Evolutionary conservation across 495 filamentous ascomycete species (phyloP).

Genomic region (Podospora appendiculata): DNA sequence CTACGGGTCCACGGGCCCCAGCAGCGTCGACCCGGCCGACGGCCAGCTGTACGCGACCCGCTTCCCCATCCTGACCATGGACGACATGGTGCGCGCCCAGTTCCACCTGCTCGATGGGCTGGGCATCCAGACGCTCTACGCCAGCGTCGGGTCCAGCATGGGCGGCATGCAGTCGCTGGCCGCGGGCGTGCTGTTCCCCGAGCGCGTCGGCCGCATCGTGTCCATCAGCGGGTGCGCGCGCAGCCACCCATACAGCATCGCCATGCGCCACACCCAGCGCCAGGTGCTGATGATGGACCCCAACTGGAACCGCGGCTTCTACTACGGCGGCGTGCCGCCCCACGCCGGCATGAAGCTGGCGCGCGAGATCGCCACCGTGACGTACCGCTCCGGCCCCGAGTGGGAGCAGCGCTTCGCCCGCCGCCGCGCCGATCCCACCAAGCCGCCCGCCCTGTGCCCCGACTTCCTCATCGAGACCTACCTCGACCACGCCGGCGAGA

Average conservation of each 20-base stretch:
- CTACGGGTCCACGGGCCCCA: slow-evolving; percentile 91
- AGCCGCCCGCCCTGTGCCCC: slow-evolving; percentile 85
- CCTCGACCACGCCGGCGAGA: slow-evolving; percentile 96
- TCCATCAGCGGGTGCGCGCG: slow-evolving; percentile 91
- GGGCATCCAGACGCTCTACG: slow-evolving; percentile 74
- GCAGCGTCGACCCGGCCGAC: slow-evolving; percentile 80
- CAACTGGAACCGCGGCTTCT: slow-evolving; percentile 95
- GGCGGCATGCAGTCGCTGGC: slow-evolving; percentile 96
- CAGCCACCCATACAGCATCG: slow-evolving; percentile 96
- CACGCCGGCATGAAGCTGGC: slow-evolving; percentile 97
- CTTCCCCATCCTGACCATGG: slow-evolving; percentile 93
- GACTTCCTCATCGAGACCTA: slow-evolving; percentile 99
- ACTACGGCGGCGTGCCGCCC: slow-evolving; percentile 82
- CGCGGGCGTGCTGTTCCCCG: slow-evolving; percentile 78
- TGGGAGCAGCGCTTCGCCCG: slow-evolving; percentile 96
- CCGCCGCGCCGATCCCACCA: slow-evolving; percentile 74
- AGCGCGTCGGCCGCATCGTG: slow-evolving; percentile 71
- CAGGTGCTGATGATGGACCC: slow-evolving; percentile 99
- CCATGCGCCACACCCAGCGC: slow-evolving; percentile 96
- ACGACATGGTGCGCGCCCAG: slow-evolving; percentile 96
- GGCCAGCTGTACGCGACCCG: slow-evolving; percentile 85
- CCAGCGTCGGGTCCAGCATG: slow-evolving; percentile 95
- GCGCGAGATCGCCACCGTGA: slow-evolving; percentile 94
- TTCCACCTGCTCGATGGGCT: slow-evolving; percentile 80
- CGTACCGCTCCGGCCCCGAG: slow-evolving; percentile 92